Percentiles rank a stretch among this genome's conserved stretches.
phyloP scores from a whole-genome alignment of 352 stramenopile genomes.

The Pythium phragmitis region DNA sequence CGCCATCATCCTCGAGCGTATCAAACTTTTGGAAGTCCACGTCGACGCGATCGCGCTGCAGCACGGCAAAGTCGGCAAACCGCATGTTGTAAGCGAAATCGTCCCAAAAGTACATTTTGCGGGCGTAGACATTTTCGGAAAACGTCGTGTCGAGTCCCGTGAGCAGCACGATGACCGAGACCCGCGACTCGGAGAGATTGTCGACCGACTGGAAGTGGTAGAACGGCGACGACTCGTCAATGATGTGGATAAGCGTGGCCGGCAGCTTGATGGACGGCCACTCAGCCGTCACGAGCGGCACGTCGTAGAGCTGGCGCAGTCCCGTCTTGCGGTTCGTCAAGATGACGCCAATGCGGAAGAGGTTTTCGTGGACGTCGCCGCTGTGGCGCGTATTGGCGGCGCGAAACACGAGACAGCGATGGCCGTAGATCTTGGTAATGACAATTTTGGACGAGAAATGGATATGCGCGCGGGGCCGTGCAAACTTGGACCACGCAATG shows the following conservation, averaged over 20 bases:
- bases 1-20: slow-evolving; percentile 27
- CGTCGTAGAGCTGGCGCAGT: slow-evolving; percentile 79
- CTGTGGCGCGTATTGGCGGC: slow-evolving; percentile 78
- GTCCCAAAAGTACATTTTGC: slow-evolving; percentile 89
- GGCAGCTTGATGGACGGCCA: slow-evolving; percentile 84
- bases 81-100: slow-evolving; percentile 81
- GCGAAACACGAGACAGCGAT: slow-evolving; percentile 78
- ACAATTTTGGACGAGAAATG: slow-evolving; percentile 76
- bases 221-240: slow-evolving; percentile 77
- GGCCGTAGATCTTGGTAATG: slow-evolving; percentile 68
- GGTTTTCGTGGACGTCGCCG: slow-evolving; percentile 79
- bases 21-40: slow-evolving; percentile 78
- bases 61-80: slow-evolving; percentile 76
- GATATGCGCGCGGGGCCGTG: slow-evolving; percentile 72
- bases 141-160: slow-evolving; percentile 86
- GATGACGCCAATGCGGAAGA: slow-evolving; percentile 82
- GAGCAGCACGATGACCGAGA: slow-evolving; percentile 75
- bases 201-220: slow-evolving; percentile 72
- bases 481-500: slow-evolving; percentile 87
- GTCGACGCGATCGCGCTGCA: slow-evolving; percentile 60
- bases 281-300: slow-evolving; percentile 73
- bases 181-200: slow-evolving; percentile 67
- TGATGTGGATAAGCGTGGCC: slow-evolving; percentile 80
- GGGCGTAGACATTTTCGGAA: slow-evolving; percentile 82
- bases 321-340: slow-evolving; percentile 82